Evolutionary conservation across 2,329 filamentous ascomycete species (phyloP).

Genomic region (Thelonectria discophora): DNA sequence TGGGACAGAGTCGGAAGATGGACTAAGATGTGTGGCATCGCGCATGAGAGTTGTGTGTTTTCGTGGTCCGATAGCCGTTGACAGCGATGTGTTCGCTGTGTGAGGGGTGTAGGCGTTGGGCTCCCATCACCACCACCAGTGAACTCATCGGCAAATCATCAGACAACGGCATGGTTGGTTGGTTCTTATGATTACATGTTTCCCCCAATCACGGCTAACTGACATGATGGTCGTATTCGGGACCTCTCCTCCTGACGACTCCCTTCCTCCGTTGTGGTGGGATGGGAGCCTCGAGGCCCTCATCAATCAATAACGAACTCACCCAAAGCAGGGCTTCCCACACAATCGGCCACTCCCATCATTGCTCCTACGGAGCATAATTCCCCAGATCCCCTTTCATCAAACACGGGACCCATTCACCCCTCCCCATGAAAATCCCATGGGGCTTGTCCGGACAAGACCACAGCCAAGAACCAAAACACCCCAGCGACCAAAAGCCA

Average conservation of each 20-base stretch:
- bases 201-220: background rate
- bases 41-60: conserved; percentile 14
- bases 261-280: background rate
- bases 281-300: background rate
- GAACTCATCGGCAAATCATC: background rate
- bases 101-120: background rate
- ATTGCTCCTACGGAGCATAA: background rate
- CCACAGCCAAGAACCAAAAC: conserved; percentile 3
- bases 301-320: background rate
- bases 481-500: background rate
- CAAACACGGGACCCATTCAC: background rate
- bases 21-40: background rate
- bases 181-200: background rate
- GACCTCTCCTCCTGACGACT: background rate
- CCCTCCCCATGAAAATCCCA: background rate
- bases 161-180: background rate
- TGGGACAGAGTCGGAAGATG: background rate
- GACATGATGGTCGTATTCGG: background rate
- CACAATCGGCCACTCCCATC: background rate
- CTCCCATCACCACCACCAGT: background rate
- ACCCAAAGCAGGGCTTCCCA: background rate
- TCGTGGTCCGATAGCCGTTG: conserved; percentile 1
- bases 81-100: background rate
- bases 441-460: background rate
- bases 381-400: background rate